Conservation (phyloP, 306 rosid species). For the Lathyrus tuberosus region DNA sequence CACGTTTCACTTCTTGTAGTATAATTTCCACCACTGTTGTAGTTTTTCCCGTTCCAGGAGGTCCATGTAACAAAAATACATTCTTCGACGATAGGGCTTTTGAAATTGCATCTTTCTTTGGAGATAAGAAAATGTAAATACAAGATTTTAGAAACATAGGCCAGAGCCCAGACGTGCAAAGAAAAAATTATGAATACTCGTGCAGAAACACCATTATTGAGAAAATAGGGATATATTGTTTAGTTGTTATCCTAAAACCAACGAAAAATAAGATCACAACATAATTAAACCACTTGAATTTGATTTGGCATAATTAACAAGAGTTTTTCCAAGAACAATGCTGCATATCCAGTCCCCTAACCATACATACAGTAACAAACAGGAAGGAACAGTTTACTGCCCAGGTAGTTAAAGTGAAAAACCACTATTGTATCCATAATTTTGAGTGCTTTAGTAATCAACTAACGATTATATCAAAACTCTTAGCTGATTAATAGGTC, state of each 20-base stretch:
- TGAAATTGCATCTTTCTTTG: slow-evolving; percentile 82
- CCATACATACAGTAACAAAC: neutral
- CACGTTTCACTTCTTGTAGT: slow-evolving; percentile 95
- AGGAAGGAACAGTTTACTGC: slow-evolving; percentile 8
- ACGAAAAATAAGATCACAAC: slow-evolving; percentile 11
- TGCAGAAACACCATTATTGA: slow-evolving; percentile 23
- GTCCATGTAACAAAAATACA: slow-evolving; percentile 92
- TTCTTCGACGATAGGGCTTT: slow-evolving; percentile 89
- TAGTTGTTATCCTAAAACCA: slow-evolving; percentile 1
- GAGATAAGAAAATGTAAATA: slow-evolving; percentile 37
- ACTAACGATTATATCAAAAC: slow-evolving; percentile 9
- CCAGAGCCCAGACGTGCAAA: slow-evolving; percentile 34
- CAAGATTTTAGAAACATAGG: slow-evolving; percentile 33
- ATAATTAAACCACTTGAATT: slow-evolving; percentile 13
- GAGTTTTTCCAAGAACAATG: neutral
- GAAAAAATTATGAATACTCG: slow-evolving; percentile 31
- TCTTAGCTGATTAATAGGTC: neutral
- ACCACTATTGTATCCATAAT: slow-evolving; percentile 3
- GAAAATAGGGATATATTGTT: slow-evolving; percentile 8
- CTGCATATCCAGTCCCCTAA: slow-evolving; percentile 7
- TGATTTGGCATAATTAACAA: slow-evolving; percentile 19
- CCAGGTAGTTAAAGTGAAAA: neutral
- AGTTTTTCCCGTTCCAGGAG: slow-evolving; percentile 99
- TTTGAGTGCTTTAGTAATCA: slow-evolving; percentile 16
- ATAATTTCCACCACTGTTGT: slow-evolving; percentile 97